Evolutionary conservation across 78 protist genomes (phyloP).

Genomic region (slime mould (Dictyostelium discoideum)): dicty_2.7 NC_007088.5:1371001-1371500

Average conservation of each 20-base stretch:
- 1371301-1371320: neutral
- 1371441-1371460: neutral
- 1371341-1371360: neutral
- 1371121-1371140: neutral
- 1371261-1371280: neutral
- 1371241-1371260: neutral
- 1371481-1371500: neutral
- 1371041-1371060: neutral
- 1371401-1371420: constrained; percentile 1
- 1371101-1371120: neutral
- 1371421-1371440: neutral
- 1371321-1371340: neutral
- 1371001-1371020: neutral
- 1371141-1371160: neutral
- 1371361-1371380: neutral
- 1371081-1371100: neutral
- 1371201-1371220: neutral
- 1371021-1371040: neutral
- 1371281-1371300: neutral
- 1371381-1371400: neutral
- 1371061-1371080: neutral
- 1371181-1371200: neutral
- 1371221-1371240: neutral
- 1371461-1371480: neutral
- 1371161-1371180: neutral